Evolutionary conservation across 192 early-diverging fungal species (phyloP), one percentile per base, ranked within the genome.

Genomic region (Linnemannia hyalina): DNA sequence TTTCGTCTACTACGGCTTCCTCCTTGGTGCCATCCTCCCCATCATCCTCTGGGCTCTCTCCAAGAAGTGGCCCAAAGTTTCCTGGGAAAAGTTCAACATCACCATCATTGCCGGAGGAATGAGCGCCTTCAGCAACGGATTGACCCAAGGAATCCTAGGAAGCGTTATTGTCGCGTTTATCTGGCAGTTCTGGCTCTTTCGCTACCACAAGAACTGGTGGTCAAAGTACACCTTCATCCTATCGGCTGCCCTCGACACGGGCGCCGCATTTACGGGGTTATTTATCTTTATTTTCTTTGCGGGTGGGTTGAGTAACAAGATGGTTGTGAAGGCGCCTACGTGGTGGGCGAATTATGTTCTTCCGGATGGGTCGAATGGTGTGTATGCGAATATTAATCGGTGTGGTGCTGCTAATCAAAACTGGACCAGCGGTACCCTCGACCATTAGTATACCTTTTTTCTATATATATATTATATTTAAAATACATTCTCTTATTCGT

Each of bases 181-280:
- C 44, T 92, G 89, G 74, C 88, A 91, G 84, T 92, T 74, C 65
- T 89, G 76, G 42, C 57, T 93, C 20, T 89, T 88, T 82, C 82
- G 89, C 42, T 88, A 92, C 73, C 78, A 83, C 71, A 83, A 89
- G 41, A 40, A 72, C 0, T 93, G 92, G 92, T 94, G 92, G 41
- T 40, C 70, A 20, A 93, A 92, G 75, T 93, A 95, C 88, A 93
- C 93, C 74, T 95, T 94, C 85, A 87, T 95, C 26, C 57, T 93
- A 6, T 89, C 90, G 3, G 92, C 93, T 20, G 93, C 92, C 26
- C 70, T 93, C 57, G 95, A 94, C 82, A 85, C 89, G 18, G 93
- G 93, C 20, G 83, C 91, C 6, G 86, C 89, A 8, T 78, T 89
- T 42, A 89, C 89, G 55, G 88, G 81, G 11, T 82, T 90, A 69